Base-by-base conservation (phyloP, 2,329 filamentous ascomycete genomes). In the Fusarium sp. region DNA sequence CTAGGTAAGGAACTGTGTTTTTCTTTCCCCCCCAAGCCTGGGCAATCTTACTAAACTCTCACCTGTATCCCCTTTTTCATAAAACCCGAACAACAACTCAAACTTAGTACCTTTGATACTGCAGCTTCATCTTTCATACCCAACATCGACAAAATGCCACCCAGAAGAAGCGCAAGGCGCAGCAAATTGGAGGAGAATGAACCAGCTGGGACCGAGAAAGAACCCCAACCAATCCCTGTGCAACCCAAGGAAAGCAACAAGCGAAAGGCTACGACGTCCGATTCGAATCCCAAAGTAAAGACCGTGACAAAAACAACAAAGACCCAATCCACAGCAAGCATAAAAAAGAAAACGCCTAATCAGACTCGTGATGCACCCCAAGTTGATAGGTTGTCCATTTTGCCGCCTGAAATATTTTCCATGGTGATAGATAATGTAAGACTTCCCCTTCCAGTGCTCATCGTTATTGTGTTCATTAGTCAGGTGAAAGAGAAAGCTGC, bases 331-430 rank as follows among this genome's bases (percentile, higher is more conserved):
- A 13, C 16, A 8, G 49, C 9, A 4, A 51, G 3, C 13, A 40
- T 15, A 9, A 41, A 15, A n/a, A 46, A 18, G 2, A 38, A 41
- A 23, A 9, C 3, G 3, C 3, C 16, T 6, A n/a, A 16, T 16
- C 26, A 41, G 38, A 20, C 23, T 5, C 37, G 9, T 3, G 28
- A 16, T 4, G 6, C 13, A 16, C 8, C 13, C 1, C 18, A 36
- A 20, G 20, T 5, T 3, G 31, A 49, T 15, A 38, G 40, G 7
- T 33, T 62, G 3, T 56, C 56, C 2, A 60, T 56, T 3, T 13
- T 71, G 10, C 67, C 69, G 0, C 57, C 57, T 1, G 69, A 71
- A 20, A 50, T 71, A 28, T n/a, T 71, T 13, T n/a, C 46, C 16
- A 44, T 66, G n/a, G 51, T 70, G 4, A 23, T 70, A 9, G 31